Conservation (phyloP, 139 green algal species). For the Volvox africanus region DNA sequence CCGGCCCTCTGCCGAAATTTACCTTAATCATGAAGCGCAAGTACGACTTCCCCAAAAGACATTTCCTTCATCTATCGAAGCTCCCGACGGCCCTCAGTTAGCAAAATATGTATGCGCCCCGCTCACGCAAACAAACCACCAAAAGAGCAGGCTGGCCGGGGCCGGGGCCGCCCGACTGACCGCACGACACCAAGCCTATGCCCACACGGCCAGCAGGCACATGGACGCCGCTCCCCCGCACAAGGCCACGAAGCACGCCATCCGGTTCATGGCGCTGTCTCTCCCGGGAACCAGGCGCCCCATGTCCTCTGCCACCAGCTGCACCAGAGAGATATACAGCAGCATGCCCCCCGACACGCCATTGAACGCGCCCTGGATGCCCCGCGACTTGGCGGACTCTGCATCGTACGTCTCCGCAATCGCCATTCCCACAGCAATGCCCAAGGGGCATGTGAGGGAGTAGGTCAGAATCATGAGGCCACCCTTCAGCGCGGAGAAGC, state of each 20-base stretch:
- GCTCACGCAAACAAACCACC: too few relatives aligned
- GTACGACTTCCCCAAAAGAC: too few relatives aligned
- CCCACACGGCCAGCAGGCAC: constrained; percentile 41
- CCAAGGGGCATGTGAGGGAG: constrained; percentile 42
- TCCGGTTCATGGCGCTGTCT: not conserved
- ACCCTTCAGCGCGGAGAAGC: not conserved
- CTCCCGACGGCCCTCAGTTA: too few relatives aligned
- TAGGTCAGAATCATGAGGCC: constrained; percentile 30
- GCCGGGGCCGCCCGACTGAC: too few relatives aligned
- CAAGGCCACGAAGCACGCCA: not conserved
- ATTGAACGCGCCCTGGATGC: constrained; percentile 48
- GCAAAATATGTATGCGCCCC: too few relatives aligned
- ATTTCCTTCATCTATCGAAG: too few relatives aligned
- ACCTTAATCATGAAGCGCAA: too few relatives aligned
- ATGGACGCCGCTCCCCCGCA: constrained; percentile 19
- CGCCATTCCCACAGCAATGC: constrained; percentile 47
- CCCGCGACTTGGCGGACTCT: not conserved
- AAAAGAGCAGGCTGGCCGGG: too few relatives aligned
- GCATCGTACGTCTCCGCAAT: constrained; percentile 39
- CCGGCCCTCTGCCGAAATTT: too few relatives aligned
- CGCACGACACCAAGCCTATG: not conserved
- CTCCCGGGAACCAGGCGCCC: not conserved
- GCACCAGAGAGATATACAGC: constrained; percentile 59
- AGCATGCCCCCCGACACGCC: constrained; percentile 55
- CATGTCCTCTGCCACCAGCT: constrained; percentile 46